Conservation (phyloP, 1,284 basidiomycete species). For the Marasmius sp. region DNA sequence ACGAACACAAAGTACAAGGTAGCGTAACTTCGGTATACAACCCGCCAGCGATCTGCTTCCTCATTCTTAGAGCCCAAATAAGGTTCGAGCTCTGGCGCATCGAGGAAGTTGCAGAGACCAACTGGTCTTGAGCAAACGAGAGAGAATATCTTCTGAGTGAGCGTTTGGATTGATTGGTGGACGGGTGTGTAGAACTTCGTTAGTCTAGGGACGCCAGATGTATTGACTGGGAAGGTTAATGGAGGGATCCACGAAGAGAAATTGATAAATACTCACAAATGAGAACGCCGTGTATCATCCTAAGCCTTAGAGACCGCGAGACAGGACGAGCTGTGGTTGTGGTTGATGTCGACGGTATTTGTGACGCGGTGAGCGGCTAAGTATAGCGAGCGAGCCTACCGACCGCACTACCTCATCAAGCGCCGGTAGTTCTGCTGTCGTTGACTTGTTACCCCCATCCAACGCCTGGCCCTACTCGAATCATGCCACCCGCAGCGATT, state of each 20-base stretch:
- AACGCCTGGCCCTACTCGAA: not conserved
- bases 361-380: not conserved
- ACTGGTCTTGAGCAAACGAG: slow-evolving; percentile 77
- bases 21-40: slow-evolving; percentile 87
- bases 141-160: slow-evolving; percentile 84
- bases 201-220: slow-evolving; percentile 85
- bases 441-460: too few relatives aligned
- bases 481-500: not conserved
- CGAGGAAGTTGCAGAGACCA: slow-evolving; percentile 89
- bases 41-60: slow-evolving; percentile 64
- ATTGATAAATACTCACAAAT: slow-evolving; percentile 38
- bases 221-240: slow-evolving; percentile 66
- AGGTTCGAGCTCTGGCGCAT: slow-evolving; percentile 86
- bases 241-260: slow-evolving; percentile 1
- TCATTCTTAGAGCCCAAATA: slow-evolving; percentile 62
- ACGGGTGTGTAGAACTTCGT: slow-evolving; percentile 95
- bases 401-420: too few relatives aligned
- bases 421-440: too few relatives aligned
- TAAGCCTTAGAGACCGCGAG: not conserved
- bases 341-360: not conserved
- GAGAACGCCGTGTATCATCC: slow-evolving; percentile 80
- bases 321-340: not conserved
- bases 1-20: slow-evolving; percentile 98
- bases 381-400: too few relatives aligned
- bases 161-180: slow-evolving; percentile 69